Percentiles rank a stretch among this genome's conserved stretches.
Evolutionary conservation across 208 protist genomes (phyloP).

Genomic region (Wallacemonas collosoma): DNA sequence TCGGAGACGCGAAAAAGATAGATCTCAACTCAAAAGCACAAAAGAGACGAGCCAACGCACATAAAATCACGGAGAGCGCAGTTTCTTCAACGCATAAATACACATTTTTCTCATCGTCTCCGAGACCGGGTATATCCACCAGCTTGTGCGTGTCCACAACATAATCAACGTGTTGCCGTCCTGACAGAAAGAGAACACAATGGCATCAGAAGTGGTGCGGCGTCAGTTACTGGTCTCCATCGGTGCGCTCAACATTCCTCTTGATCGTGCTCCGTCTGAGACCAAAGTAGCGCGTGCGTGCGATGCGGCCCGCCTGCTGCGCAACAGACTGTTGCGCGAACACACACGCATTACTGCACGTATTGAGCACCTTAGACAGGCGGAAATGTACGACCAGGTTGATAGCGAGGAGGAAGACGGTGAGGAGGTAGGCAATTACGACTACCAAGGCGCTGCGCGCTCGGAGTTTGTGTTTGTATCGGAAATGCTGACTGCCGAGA

Average conservation of each 20-base stretch:
- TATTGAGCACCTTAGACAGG: conserved; percentile 63
- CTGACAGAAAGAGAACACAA: conserved; percentile 16
- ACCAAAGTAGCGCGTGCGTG: conserved; percentile 54
- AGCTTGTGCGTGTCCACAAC: conserved; percentile 18
- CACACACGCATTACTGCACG: conserved; percentile 60
- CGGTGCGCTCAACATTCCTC: conserved; percentile 57
- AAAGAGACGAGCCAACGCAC: too few relatives aligned
- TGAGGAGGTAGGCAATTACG: conserved; percentile 29
- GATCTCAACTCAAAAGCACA: too few relatives aligned
- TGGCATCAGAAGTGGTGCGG: conserved; percentile 71
- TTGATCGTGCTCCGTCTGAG: conserved; percentile 36
- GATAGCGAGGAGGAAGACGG: conserved; percentile 39
- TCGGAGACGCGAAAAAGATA: too few relatives aligned
- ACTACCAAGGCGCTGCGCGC: conserved; percentile 26
- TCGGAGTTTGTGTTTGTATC: conserved; percentile 76
- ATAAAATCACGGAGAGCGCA: too few relatives aligned
- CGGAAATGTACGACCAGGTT: conserved; percentile 57
- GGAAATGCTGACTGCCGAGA: conserved; percentile 84
- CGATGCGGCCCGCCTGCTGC: conserved; percentile 69
- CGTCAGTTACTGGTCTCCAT: conserved; percentile 69
- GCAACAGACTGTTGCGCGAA: conserved; percentile 78
- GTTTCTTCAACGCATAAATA: neutral
- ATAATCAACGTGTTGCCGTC: too few relatives aligned
- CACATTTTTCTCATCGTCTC: neutral
- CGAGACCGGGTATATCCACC: conserved; percentile 10